Evolutionary conservation across 495 filamentous ascomycete genomes (phyloP), one percentile per base, ranked within the genome.

Genomic region (Podospora anserina): DNA sequence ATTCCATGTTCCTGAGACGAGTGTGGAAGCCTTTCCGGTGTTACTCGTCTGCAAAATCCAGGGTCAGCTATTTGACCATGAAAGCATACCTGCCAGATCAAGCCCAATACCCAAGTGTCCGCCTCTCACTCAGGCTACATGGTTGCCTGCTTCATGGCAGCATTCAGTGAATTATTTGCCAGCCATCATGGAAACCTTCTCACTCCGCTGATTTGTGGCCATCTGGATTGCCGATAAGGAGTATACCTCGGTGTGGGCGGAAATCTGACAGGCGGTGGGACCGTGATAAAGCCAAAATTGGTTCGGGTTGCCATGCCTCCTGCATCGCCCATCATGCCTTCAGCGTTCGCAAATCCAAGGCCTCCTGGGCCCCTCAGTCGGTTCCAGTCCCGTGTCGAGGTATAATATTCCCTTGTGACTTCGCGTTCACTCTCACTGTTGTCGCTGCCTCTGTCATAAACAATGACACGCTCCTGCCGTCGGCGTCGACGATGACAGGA

Each of bases 191-290:
- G 68, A 55, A 63, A 70, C 26, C 68, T 55, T 23, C n/a, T 13
- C 16, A 70, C 68, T 16, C 68, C 68, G 9, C 5, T 16, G n/a
- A 70, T 67, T 55, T 70, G 68, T 18, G 23, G 18, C 20, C 63
- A 60, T 60, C 58, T 49, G 0, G 68, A 59, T 60, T 70, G 68
- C 34, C 53, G 26, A 53, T 70, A 70, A 9, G 30, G 23, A 30
- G 64, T 64, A 9, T 64, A 55, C 60, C 64, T 28, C 65, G 64
- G 68, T 54, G 68, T 70, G 1, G 68, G 68, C 53, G 68, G 68
- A 7, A 70, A 70, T 23, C 61, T 18, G 30, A 34, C 68, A 0
- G 68, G 68, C 20, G 64, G 68, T 39, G 68, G 68, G 49, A 70
- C 68, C 4, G 68, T 67, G 18, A 65, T 61, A 54, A 65, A 70